A percentile compares a stretch with the other conserved stretches of the same genome.
These are phyloP conservation scores for Carex littledalei DNA, from an alignment of 176 grass and related monocot species.

Conservation along the genomic window DNA sequence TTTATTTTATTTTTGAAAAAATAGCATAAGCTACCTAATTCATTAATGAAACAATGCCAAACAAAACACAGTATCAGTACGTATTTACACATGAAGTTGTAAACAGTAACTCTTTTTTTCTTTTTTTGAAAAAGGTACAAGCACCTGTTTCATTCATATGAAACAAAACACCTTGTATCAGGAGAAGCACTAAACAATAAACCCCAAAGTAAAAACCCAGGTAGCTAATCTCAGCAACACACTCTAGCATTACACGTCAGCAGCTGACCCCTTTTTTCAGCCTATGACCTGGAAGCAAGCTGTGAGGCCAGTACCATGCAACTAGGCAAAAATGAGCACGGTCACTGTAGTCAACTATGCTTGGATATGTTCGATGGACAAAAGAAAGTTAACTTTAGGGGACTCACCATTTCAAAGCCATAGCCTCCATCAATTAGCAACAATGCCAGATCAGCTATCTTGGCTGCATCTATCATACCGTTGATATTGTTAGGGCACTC, in stretches of 20 bases:
- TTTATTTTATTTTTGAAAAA: too few relatives aligned
- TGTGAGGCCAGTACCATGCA: background rate
- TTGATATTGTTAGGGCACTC: slow-evolving; percentile 98
- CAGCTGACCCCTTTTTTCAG: background rate
- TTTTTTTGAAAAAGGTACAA: too few relatives aligned
- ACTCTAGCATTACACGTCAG: background rate
- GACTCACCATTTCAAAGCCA: slow-evolving; percentile 97
- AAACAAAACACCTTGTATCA: too few relatives aligned
- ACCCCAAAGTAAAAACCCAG: too few relatives aligned
- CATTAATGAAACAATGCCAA: too few relatives aligned
- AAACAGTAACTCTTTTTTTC: background rate
- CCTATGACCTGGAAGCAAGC: background rate
- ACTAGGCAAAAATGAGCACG: background rate
- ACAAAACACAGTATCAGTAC: too few relatives aligned
- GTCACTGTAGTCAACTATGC: background rate
- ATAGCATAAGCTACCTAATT: too few relatives aligned
- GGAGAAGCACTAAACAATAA: too few relatives aligned
- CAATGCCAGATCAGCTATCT: slow-evolving; percentile 94
- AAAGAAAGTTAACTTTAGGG: slow-evolving; percentile 1
- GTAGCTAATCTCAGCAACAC: background rate
- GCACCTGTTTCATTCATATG: too few relatives aligned
- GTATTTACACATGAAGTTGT: background rate
- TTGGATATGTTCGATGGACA: background rate
- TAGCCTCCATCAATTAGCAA: slow-evolving; percentile 93
- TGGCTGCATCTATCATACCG: slow-evolving; percentile 97